Base-by-base conservation (phyloP, 768 basidiomycete genomes). In the Boletus rufocinnamomeus region DNA sequence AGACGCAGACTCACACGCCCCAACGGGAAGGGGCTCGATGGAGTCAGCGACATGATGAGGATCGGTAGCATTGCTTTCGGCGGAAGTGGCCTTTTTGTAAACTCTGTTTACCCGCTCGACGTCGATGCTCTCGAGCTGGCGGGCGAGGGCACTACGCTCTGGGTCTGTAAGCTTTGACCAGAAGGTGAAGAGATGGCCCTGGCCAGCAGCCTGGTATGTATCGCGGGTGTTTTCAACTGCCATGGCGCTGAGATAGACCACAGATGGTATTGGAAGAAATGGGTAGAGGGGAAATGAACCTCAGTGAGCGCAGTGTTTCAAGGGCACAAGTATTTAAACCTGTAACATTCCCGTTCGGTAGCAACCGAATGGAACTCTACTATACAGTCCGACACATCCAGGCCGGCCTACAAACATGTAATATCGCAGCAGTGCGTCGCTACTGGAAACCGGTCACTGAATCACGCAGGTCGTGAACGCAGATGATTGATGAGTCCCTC, bases 31-130 rank as follows among this genome's bases (percentile, higher is more conserved):
- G 21, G 97, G 95, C 56, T 86, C 81, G 63, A 97, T 89, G 63
- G 79, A 63, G 45, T 88, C 86, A 16, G 69, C 62, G 54, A 74
- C 66, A 48, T 71, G 71, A 34, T 64, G 63, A 38, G 79, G 73
- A 55, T 79, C 76, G 19, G 75, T 60, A 17, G 80, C 76, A 38
- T 79, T 78, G 48, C 80, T 77, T 70, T 95, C 91, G 6, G 85
- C 79, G 38, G 79, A 64, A 62, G 93, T 79, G 21, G 96, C 92
- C 64, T 85, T 89, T 44, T 79, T 67, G 83, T 86, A 95, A 65
- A 98, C 84, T 65, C 86, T 83, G 78, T 98, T 98, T 59, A 98
- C 94, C 62, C 95, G 91, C 58, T 88, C 83, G 64, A 97, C 87
- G 72, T 98, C 87, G 71, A 99, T 85, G 13, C 80, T 74, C 48